These are phyloP conservation scores for Bacterosira constricta DNA, from an alignment of 108 stramenopile species.

Conservation along the genomic window DNA sequence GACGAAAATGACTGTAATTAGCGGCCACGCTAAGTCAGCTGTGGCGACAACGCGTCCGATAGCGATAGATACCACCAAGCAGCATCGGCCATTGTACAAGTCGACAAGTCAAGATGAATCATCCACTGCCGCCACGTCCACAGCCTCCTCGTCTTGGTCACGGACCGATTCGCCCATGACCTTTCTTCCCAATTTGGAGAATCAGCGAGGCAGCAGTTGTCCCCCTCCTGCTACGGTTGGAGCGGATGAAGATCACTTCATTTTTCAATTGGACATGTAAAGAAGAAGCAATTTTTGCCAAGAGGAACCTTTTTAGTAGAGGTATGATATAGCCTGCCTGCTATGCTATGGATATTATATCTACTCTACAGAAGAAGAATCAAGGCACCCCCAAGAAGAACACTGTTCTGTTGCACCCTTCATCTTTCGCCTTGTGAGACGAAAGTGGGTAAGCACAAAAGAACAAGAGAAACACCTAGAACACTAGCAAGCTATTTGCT, in stretches of 20 bases:
- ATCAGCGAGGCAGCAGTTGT: no score
- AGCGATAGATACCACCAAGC: no score
- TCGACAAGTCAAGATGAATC: neutral
- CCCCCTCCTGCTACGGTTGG: no score
- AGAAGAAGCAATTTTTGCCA: neutral
- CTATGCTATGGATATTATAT: neutral
- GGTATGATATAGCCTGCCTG: neutral
- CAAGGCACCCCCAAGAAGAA: no score
- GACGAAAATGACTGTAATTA: neutral
- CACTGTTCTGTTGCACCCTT: no score
- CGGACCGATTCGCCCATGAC: neutral
- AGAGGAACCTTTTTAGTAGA: neutral
- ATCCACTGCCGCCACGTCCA: constrained; percentile 3
- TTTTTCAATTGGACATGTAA: constrained; percentile 41
- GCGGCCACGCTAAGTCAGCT: neutral
- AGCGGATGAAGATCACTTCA: constrained; percentile 35
- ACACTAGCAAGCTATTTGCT: no score
- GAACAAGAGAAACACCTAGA: no score
- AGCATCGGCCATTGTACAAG: neutral
- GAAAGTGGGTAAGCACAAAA: no score
- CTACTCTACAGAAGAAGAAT: neutral
- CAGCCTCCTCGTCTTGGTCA: constrained; percentile 2
- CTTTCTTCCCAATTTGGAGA: no score
- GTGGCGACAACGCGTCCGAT: neutral
- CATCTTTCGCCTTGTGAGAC: no score